phyloP scores from a whole-genome alignment of 441 rosid species.

The Croton setiger region DNA sequence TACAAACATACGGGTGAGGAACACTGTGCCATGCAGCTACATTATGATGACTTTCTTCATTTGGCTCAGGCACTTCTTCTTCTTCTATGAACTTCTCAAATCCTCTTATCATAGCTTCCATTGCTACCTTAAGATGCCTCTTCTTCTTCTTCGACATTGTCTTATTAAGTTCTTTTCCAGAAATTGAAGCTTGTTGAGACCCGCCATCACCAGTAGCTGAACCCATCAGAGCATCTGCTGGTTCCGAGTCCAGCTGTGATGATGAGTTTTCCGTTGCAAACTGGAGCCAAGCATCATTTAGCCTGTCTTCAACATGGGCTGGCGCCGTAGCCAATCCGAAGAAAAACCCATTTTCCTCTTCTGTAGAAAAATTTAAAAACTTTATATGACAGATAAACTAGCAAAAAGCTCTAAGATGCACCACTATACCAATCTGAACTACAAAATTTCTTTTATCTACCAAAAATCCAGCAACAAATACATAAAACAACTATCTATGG shows the following conservation, averaged over 20 bases:
- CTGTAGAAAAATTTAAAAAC: slow-evolving; percentile 21
- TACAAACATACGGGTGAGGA: slow-evolving; percentile 71
- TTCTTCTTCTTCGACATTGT: slow-evolving; percentile 27
- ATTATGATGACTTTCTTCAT: slow-evolving; percentile 55
- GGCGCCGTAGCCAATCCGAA: slow-evolving; percentile 98
- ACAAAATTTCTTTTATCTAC: not conserved
- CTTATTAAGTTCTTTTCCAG: slow-evolving; percentile 25
- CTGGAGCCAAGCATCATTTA: slow-evolving; percentile 92
- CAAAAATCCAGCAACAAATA: not conserved
- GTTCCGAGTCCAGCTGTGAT: slow-evolving; percentile 26
- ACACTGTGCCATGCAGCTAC: slow-evolving; percentile 96
- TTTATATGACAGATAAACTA: not conserved
- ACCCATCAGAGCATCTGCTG: slow-evolving; percentile 48
- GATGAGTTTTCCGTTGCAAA: slow-evolving; percentile 68
- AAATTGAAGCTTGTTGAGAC: slow-evolving; percentile 37
- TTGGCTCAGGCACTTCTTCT: slow-evolving; percentile 27
- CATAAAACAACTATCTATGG: not conserved
- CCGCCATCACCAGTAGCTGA: slow-evolving; percentile 56
- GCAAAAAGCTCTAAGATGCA: not conserved
- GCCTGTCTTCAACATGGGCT: slow-evolving; percentile 90
- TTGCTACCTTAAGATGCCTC: slow-evolving; percentile 58
- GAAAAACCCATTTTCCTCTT: slow-evolving; percentile 62
- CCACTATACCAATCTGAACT: not conserved
- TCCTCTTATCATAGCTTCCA: slow-evolving; percentile 95
- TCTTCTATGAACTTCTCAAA: slow-evolving; percentile 46